Base-by-base conservation (phyloP, 2,329 filamentous ascomycete species). In the Corinectria fuckeliana region DNA sequence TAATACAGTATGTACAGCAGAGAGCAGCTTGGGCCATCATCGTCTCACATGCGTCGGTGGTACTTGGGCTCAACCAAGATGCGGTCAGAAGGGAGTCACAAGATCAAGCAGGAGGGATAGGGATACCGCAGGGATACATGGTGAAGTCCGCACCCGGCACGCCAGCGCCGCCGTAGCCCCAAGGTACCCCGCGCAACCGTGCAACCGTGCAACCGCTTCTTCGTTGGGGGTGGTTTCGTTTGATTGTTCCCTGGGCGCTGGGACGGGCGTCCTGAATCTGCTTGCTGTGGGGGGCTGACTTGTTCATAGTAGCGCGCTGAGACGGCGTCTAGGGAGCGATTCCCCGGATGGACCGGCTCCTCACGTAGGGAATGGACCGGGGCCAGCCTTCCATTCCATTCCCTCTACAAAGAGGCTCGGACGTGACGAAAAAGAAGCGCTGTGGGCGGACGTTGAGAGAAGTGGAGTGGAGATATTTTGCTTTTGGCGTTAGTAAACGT, bases 41-140 rank as follows among this genome's bases (percentile, higher is more conserved):
- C 57, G 50, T 54, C 58, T 64, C 53, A 62, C 51, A 56, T 63
- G 44, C 36, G 30, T 49, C 30, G 52, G 57, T 55, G 54, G 49
- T 55, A 49, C 52, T 57, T 63, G 62, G 65, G 38, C 63, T 51
- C 56, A 53, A 36, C 54, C 58, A 68, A 65, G 58, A 61, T 69
- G 67, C 67, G 61, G 67, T 69, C 67, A 69, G 61, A 59, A 53
- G 53, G 26, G 44, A 57, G 51, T 61, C 63, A 65, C 56, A 60
- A 54, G 61, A 60, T 44, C 57, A 56, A 49, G n/a, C 30, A 60
- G n/a, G n/a, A n/a, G n/a, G n/a, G n/a, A n/a, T n/a, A n/a, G 39
- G 52, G 26, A 55, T 69, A 69, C 66, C 30, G 23, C 56, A 38
- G 49, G 44, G 30, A 36, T 52, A 50, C 53, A 48, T 52, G 49